These are phyloP conservation scores for Hansenula lynferdii DNA, from an alignment of 1,139 yeast species.

Conservation along the genomic window DNA sequence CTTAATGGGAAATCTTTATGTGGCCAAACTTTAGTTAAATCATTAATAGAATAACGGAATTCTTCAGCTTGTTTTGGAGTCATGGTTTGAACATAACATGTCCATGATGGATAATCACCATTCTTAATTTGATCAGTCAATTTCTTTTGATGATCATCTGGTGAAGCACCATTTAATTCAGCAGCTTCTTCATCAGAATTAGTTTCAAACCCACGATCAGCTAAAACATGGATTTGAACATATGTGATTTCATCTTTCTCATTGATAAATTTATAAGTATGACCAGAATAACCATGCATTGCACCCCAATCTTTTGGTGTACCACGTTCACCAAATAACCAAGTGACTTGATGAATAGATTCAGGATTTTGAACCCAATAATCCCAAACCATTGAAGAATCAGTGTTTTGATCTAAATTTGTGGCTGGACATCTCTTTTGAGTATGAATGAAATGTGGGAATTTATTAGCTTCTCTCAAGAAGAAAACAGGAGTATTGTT, in stretches of 20 bases:
- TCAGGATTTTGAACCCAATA: conserved; percentile 61
- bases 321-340: conserved; percentile 67
- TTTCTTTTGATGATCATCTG: conserved; percentile 58
- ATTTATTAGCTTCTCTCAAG: conserved; percentile 81
- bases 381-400: conserved; percentile 64
- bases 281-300: conserved; percentile 77
- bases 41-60: conserved; percentile 55
- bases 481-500: conserved; percentile 89
- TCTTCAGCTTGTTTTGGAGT: conserved; percentile 64
- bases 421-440: conserved; percentile 64
- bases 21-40: conserved; percentile 79
- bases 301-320: conserved; percentile 60
- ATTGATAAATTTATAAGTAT: conserved; percentile 68
- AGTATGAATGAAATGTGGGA: conserved; percentile 89
- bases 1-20: conserved; percentile 72
- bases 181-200: conserved; percentile 53
- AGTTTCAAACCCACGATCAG: conserved; percentile 62
- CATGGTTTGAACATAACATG: conserved; percentile 67
- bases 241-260: conserved; percentile 58
- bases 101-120: conserved; percentile 62
- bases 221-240: conserved; percentile 59
- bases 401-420: conserved; percentile 37
- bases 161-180: conserved; percentile 51
- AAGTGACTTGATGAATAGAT: conserved; percentile 57
- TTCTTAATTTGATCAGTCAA: conserved; percentile 52